phyloP scores from a whole-genome alignment of 345 rosid genomes.

The Dimocarpus longan region DNA sequence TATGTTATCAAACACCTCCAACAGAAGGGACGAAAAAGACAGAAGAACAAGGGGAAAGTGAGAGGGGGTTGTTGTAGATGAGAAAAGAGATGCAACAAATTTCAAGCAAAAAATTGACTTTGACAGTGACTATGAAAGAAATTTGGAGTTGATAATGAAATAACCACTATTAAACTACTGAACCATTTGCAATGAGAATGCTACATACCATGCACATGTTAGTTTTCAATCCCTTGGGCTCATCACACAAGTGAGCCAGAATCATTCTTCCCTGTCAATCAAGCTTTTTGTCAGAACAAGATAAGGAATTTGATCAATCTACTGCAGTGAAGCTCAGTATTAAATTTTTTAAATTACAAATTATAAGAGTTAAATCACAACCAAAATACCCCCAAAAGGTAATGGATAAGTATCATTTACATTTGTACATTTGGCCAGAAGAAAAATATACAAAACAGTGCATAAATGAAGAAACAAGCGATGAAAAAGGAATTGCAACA shows the following conservation, averaged over 20 bases:
- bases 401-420: neutral
- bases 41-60: neutral
- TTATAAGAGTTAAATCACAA: neutral
- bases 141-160: neutral
- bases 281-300: conserved; percentile 23
- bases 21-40: neutral
- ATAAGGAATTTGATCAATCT: neutral
- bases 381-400: neutral
- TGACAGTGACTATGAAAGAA: neutral
- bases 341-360: neutral
- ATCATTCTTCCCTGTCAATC: conserved; percentile 95
- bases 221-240: conserved; percentile 97
- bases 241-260: conserved; percentile 97
- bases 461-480: neutral
- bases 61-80: neutral
- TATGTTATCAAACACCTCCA: conserved; percentile 7
- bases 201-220: conserved; percentile 95
- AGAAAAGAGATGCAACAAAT: neutral
- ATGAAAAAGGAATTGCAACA: neutral
- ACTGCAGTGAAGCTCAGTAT: neutral
- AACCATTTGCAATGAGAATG: conserved; percentile 12
- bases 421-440: neutral
- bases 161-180: neutral
- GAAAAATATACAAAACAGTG: neutral
- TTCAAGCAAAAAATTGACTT: neutral